Evolutionary conservation across 2,329 filamentous ascomycete genomes (phyloP).

Genomic region (Ilyonectria mors-panacis): DNA sequence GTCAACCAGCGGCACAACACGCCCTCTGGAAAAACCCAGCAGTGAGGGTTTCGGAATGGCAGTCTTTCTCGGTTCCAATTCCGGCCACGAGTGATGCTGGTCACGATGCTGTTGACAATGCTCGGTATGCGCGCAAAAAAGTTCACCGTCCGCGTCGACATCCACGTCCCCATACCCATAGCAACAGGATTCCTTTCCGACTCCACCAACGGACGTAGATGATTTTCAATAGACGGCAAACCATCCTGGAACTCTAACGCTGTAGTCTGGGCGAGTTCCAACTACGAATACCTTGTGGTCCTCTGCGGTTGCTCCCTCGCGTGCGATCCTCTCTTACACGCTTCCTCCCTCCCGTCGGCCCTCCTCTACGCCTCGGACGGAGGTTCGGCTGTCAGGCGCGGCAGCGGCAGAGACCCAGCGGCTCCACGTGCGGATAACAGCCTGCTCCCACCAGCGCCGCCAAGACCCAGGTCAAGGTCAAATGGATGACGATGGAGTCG

Average conservation of each 20-base stretch:
- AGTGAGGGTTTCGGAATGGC: slow-evolving; percentile 19
- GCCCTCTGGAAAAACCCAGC: neutral
- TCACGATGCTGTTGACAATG: slow-evolving; percentile 11
- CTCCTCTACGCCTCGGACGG: slow-evolving; percentile 19
- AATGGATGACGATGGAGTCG: slow-evolving; percentile 14
- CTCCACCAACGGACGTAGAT: slow-evolving; percentile 26
- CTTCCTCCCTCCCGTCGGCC: slow-evolving; percentile 2
- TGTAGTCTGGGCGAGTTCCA: neutral
- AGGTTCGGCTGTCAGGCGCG: slow-evolving; percentile 35
- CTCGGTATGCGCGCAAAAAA: slow-evolving; percentile 13
- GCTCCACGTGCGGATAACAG: slow-evolving; percentile 21
- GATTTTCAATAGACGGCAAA: slow-evolving; percentile 23
- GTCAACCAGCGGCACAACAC: neutral
- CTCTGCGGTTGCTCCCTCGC: neutral
- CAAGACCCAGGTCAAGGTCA: slow-evolving; percentile 9
- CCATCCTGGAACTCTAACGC: neutral
- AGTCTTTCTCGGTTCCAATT: slow-evolving; percentile 6
- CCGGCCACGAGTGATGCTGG: slow-evolving; percentile 1
- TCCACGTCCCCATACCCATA: slow-evolving; percentile 13
- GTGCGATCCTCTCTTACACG: neutral
- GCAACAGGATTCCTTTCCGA: slow-evolving; percentile 12
- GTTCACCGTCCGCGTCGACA: slow-evolving; percentile 5
- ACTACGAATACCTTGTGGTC: neutral
- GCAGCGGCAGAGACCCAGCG: slow-evolving; percentile 28
- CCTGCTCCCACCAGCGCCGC: neutral